Conservation (phyloP, 2,329 filamentous ascomycete species). For the Ceratocystis destructans region DNA sequence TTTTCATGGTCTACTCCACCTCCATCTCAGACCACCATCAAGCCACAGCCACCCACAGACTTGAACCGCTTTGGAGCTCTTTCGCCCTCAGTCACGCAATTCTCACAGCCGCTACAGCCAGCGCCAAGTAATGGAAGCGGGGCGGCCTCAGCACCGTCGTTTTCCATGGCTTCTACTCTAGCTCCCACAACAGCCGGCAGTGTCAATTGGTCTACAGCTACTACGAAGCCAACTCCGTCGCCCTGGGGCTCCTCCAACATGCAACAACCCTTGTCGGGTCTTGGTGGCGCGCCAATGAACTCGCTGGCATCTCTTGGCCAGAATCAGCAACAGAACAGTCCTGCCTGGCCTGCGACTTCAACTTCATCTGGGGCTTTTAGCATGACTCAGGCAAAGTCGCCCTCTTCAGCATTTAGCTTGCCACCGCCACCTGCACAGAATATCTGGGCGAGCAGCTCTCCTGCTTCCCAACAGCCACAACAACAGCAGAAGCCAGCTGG, state of each 20-base stretch:
- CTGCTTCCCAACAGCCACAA: constrained; percentile 24
- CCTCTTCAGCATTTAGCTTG: constrained; percentile 34
- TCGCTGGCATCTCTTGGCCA: constrained; percentile 34
- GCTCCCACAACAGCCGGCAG: constrained; percentile 21
- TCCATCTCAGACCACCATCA: constrained; percentile 26
- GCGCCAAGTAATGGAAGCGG: constrained; percentile 20
- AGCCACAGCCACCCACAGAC: constrained; percentile 34
- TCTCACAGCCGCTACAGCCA: constrained; percentile 41
- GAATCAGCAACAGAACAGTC: constrained; percentile 25
- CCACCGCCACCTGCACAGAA: constrained; percentile 30
- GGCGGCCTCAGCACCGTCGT: constrained; percentile 25
- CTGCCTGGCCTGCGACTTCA: constrained; percentile 21
- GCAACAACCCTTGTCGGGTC: constrained; percentile 13
- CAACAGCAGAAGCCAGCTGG: constrained; percentile 29
- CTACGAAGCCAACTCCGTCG: not conserved
- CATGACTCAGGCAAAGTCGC: constrained; percentile 35
- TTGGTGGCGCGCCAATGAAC: constrained; percentile 33
- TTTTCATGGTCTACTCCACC: constrained; percentile 54
- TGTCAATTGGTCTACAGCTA: not conserved
- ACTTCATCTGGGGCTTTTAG: constrained; percentile 33
- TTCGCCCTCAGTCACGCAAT: constrained; percentile 47
- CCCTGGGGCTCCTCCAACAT: not conserved
- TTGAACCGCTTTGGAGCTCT: constrained; percentile 41
- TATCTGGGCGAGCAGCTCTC: constrained; percentile 21
- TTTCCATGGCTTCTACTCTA: constrained; percentile 34